phyloP scores from a whole-genome alignment of 2,329 filamentous ascomycete species.

The Talaromyces sp. region DNA sequence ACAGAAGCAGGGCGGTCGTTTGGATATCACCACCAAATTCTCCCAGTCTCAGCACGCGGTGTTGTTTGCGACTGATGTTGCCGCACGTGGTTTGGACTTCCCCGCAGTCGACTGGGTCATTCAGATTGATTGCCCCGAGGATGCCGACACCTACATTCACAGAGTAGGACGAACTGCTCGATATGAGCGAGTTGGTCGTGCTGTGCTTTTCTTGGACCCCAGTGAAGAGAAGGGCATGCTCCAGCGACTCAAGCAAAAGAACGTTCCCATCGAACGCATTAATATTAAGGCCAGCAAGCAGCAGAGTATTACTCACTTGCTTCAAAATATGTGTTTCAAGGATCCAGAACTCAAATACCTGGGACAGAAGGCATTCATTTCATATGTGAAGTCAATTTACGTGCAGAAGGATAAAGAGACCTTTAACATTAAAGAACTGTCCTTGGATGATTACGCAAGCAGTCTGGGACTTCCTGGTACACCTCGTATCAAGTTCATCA shows the following conservation, averaged over 20 bases:
- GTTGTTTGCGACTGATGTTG: constrained; percentile 93
- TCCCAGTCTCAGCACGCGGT: constrained; percentile 79
- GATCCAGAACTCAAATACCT: constrained; percentile 92
- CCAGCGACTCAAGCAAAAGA: constrained; percentile 80
- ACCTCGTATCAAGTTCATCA: constrained; percentile 89
- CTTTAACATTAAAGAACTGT: constrained; percentile 80
- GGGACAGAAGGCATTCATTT: constrained; percentile 93
- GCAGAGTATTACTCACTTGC: constrained; percentile 76
- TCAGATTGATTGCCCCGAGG: constrained; percentile 96
- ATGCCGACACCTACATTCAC: constrained; percentile 97
- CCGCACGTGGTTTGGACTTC: constrained; percentile 91
- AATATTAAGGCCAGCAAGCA: constrained; percentile 89
- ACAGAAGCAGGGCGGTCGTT: constrained; percentile 85
- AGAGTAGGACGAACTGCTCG: constrained; percentile 92
- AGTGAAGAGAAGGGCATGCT: constrained; percentile 93
- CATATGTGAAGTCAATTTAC: constrained; percentile 81
- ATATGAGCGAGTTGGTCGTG: constrained; percentile 83
- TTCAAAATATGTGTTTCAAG: constrained; percentile 96
- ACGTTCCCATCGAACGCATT: constrained; percentile 83
- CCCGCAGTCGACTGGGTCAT: constrained; percentile 98
- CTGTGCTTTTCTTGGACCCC: constrained; percentile 88
- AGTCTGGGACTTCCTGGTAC: constrained; percentile 88
- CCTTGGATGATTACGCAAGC: constrained; percentile 81
- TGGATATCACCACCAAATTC: constrained; percentile 87
- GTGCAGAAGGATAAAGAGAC: constrained; percentile 90